These are phyloP conservation scores for Epichloe gansuensis DNA, from an alignment of 2,329 filamentous ascomycete genomes.

Conservation along the genomic window DNA sequence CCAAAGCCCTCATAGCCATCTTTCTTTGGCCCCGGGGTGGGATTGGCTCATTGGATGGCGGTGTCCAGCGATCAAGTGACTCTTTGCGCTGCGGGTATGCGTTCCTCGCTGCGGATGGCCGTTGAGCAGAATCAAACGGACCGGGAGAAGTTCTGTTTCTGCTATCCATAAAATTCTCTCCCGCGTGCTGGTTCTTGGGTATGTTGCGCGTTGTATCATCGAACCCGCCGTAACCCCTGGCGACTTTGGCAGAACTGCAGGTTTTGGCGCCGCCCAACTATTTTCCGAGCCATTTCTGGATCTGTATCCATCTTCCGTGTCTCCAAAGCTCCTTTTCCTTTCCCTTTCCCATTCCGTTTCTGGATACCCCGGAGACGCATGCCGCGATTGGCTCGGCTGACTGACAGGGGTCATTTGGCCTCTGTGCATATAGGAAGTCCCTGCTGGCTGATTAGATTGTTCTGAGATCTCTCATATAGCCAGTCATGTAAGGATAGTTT, in stretches of 20 bases:
- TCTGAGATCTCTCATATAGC: not conserved
- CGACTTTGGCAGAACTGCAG: constrained; percentile 11
- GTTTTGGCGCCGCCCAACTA: not conserved
- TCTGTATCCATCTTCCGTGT: constrained; percentile 32
- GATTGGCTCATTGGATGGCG: not conserved
- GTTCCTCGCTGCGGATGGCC: constrained; percentile 21
- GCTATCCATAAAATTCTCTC: constrained; percentile 39
- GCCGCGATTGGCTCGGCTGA: constrained; percentile 45
- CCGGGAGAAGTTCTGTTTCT: constrained; percentile 56
- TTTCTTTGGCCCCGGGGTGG: constrained; percentile 31
- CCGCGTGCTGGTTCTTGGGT: constrained; percentile 8
- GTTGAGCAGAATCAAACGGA: constrained; percentile 44
- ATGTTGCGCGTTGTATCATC: constrained; percentile 1
- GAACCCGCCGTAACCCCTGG: constrained; percentile 40
- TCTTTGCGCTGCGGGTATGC: constrained; percentile 21
- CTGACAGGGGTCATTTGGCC: constrained; percentile 54
- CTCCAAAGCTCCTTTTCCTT: constrained; percentile 28
- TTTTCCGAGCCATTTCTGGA: constrained; percentile 13
- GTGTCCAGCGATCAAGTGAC: constrained; percentile 13
- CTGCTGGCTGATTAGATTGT: not conserved
- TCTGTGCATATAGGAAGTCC: constrained; percentile 31
- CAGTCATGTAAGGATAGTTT: constrained; percentile 13
- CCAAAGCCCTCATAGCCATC: constrained; percentile 49
- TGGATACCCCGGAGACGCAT: constrained; percentile 51
- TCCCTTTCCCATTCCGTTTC: constrained; percentile 22